Evolutionary conservation across 345 rosid genomes (phyloP), one percentile per base, ranked within the genome.

Genomic region (Schrenkiella parvula): DNA sequence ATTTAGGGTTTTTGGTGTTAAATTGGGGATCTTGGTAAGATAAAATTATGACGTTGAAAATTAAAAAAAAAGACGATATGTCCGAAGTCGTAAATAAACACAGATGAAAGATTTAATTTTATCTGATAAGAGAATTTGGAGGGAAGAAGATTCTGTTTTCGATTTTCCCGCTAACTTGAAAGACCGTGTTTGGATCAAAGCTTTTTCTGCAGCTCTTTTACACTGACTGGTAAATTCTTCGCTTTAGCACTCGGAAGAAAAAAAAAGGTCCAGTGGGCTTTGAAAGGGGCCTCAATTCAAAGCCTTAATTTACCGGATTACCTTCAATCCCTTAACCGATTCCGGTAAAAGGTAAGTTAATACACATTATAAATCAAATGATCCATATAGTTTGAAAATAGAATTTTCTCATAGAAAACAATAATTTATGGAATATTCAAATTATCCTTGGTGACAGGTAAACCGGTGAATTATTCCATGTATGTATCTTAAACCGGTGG

Each of bases 91-190:
- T 17, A 17, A 39, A 17, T 25, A 35, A n/a, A 39, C 29, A 17
- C 9, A 31, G 29, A n/a, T n/a, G n/a, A n/a, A n/a, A n/a, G n/a
- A 7, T 66, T 65, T 47, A 39, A 53, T 23, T 26, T 56, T 7
- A 43, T 3, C n/a, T n/a, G n/a, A n/a, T n/a, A n/a, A 11, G 8
- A 21, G 42, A 43, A 41, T 38, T 29, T 58, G 69, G 80, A 63
- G 83, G 73, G 75, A 76, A 72, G 23, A 29, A 50, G 41, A 64
- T 58, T 57, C n/a, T 0, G 26, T 70, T 75, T 66, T 54, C 58
- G 26, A 23, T 65, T 60, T 72, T 18, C 46, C 61, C 68, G 79
- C 58, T 31, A 47, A 47, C 32, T 47, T 22, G n/a, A n/a, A 51
- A 50, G 35, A 51, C 38, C 28, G 34, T 56, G 57, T 74, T 28